phyloP scores from a whole-genome alignment of 176 grass and related monocot genomes.

The Neostapfia colusana region DNA sequence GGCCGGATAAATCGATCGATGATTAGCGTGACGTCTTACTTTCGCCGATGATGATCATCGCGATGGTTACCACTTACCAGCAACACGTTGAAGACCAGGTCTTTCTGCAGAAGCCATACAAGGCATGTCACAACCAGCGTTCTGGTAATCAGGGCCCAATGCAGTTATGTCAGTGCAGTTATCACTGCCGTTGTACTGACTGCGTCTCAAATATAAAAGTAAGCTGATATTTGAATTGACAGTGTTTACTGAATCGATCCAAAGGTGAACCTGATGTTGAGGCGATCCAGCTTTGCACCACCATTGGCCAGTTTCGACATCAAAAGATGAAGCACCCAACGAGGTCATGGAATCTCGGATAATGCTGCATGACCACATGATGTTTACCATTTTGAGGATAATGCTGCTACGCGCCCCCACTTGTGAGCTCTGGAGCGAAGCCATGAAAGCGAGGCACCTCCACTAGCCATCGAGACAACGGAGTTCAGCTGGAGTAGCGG shows the following conservation, averaged over 20 bases:
- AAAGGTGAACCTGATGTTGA: constrained; percentile 22
- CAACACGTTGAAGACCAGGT: no score
- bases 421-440: constrained; percentile 25
- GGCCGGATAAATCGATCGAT: background rate
- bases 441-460: constrained; percentile 35
- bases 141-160: background rate
- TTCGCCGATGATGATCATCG: background rate
- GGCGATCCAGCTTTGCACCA: constrained; percentile 26
- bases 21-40: background rate
- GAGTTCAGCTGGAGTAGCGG: background rate
- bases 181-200: no score
- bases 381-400: constrained; percentile 11
- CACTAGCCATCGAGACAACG: background rate
- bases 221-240: no score
- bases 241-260: constrained; percentile 3
- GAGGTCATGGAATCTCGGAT: constrained; percentile 22
- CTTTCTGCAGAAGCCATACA: background rate
- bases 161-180: background rate
- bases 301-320: constrained; percentile 42
- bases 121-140: background rate
- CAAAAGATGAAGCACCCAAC: constrained; percentile 21
- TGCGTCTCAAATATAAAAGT: no score
- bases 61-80: no score
- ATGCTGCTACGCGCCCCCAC: constrained; percentile 24
- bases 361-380: background rate